Evolutionary conservation across 768 basidiomycete genomes (phyloP), one percentile per base, ranked within the genome.

Genomic region (Exsudoporus frostii): DNA sequence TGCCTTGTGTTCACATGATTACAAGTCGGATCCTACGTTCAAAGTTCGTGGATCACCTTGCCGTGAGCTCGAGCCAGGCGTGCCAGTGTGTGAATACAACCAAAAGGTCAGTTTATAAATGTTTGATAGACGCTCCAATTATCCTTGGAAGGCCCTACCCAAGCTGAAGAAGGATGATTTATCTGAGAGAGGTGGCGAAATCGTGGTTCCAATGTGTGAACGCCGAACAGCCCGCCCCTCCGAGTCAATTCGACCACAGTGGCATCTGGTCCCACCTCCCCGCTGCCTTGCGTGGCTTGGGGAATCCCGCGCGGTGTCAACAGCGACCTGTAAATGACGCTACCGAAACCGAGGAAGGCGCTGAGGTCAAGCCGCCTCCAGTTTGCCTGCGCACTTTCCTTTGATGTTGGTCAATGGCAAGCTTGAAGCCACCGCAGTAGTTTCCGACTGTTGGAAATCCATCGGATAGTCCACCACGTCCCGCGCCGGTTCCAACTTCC

Each of bases 391-490:
- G 1, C 54, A 58, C 2, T 13, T 48, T 11, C 61, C 70, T 14
- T 49, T 62, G 50, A 42, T 59, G 22, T 44, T 66, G 45, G 45
- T 71, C 34, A 66, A 68, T 17, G 68, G 70, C 32, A 71, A 58
- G n/a, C n/a, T n/a, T n/a, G n/a, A n/a, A n/a, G 29, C 63, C 65
- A 40, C 68, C 70, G 38, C 66, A 66, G 19, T 70, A 70, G 41
- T 67, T 57, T 41, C 64, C 68, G 8, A 60, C 65, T n/a, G n/a
- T n/a, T 4, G 69, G 69, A 9, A 59, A 33, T 29, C 58, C 49
- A 3, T 56, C 59, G 7, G 42, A 54, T 4, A 51, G 36, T 15
- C 46, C 50, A 24, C 50, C 43, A 0, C 53, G 54, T 14, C 38
- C 48, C 1, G 8, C 24, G 13, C 42, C 48, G 1, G 43, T 50